Evolutionary conservation across 148 eudicot genomes (phyloP).

Genomic region (Rhododendron ovatum): DNA sequence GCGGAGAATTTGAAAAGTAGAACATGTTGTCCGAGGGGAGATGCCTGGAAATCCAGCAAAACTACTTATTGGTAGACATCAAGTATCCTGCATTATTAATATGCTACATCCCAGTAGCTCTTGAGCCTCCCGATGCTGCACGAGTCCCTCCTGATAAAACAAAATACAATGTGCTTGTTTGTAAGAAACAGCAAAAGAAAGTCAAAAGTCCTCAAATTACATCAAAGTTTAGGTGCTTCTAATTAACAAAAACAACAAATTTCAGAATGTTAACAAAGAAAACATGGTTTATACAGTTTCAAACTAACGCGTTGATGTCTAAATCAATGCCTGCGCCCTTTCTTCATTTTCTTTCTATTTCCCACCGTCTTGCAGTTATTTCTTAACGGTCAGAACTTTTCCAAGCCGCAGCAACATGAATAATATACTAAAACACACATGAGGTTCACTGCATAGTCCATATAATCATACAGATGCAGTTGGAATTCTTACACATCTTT

Average conservation of each 20-base stretch:
- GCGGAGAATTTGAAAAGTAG: neutral
- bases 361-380: neutral
- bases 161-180: neutral
- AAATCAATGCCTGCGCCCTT: neutral
- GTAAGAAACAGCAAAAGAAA: neutral
- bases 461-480: neutral
- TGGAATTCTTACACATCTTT: neutral
- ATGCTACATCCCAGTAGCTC: conserved; percentile 4
- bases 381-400: neutral
- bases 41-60: neutral
- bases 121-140: conserved; percentile 18
- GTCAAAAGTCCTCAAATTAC: neutral
- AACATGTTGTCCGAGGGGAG: conserved; percentile 5
- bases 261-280: neutral
- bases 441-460: neutral
- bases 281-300: neutral
- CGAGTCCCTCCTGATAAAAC: conserved; percentile 8
- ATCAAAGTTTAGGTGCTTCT: neutral
- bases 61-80: neutral
- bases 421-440: neutral
- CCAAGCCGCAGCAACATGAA: neutral
- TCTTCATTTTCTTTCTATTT: neutral
- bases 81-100: neutral
- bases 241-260: neutral
- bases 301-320: neutral